Conservation (phyloP, 495 filamentous ascomycete genomes). For the Paragyromitra xinjiangensis region DNA sequence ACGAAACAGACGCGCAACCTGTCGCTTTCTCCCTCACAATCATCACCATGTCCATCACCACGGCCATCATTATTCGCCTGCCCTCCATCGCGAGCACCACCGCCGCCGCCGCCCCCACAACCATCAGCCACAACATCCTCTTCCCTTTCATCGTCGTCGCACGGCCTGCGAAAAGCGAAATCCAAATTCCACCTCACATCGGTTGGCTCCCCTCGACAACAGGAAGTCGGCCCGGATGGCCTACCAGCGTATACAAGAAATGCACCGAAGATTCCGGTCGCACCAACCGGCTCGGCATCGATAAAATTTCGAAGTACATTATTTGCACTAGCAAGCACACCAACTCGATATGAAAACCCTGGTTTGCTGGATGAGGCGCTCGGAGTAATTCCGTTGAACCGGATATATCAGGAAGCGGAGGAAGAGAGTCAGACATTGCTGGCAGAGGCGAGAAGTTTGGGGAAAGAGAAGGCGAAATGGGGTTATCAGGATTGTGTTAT, state of each 20-base stretch:
- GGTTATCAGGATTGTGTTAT: conserved; percentile 98
- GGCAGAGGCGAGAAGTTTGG: conserved; percentile 85
- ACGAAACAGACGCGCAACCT: conserved; percentile 54
- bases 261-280: conserved; percentile 80
- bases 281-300: conserved; percentile 75
- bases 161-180: conserved; percentile 45
- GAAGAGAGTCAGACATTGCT: conserved; percentile 87
- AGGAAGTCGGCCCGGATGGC: conserved; percentile 55
- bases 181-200: conserved; percentile 54
- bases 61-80: conserved; percentile 6
- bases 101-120: conserved; percentile 36
- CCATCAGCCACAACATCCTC: conserved; percentile 1
- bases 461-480: conserved; percentile 86
- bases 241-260: conserved; percentile 61
- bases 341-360: conserved; percentile 95
- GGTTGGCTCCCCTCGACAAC: conserved; percentile 42
- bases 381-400: conserved; percentile 83
- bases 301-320: conserved; percentile 86
- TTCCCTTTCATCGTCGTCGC: conserved; percentile 33
- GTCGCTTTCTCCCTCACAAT: conserved; percentile 42
- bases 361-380: conserved; percentile 94
- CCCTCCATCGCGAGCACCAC: conserved; percentile 31
- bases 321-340: conserved; percentile 80
- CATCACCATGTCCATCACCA: conserved; percentile 35
- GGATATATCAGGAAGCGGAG: conserved; percentile 91